Conservation (phyloP, 768 basidiomycete genomes). For the Amanita rubescens region DNA sequence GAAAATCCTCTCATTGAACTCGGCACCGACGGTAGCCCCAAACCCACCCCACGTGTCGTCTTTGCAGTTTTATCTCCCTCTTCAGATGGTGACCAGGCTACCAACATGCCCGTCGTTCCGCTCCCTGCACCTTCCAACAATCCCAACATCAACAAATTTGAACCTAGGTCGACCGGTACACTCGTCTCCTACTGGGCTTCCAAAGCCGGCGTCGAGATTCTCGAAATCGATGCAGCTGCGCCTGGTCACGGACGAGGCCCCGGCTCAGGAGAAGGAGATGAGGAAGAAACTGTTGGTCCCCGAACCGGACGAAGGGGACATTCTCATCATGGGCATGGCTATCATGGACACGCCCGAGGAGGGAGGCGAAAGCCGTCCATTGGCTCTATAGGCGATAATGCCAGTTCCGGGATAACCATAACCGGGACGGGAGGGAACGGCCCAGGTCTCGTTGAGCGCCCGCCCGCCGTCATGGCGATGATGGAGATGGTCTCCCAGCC, state of each 20-base stretch:
- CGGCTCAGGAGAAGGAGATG: conserved; percentile 22
- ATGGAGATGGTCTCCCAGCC: conserved; percentile 72
- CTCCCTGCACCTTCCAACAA: conserved; percentile 50
- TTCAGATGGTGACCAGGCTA: conserved; percentile 17
- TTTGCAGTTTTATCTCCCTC: conserved; percentile 46
- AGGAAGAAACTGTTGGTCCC: background rate
- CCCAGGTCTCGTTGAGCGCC: conserved; percentile 59
- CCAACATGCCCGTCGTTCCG: conserved; percentile 43
- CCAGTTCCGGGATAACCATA: too few species aligned
- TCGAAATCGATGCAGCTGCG: conserved; percentile 46
- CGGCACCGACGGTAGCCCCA: background rate
- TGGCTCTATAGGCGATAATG: background rate
- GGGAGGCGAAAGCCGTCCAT: conserved; percentile 13
- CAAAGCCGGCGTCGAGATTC: conserved; percentile 47
- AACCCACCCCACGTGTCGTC: conserved; percentile 40
- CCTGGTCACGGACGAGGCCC: conserved; percentile 26
- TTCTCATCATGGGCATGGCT: conserved; percentile 11
- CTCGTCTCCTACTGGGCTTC: conserved; percentile 64
- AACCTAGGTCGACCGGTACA: conserved; percentile 55
- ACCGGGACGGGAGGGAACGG: conserved; percentile 6
- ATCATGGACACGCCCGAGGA: conserved; percentile 13
- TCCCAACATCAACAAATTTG: conserved; percentile 45
- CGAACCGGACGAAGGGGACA: background rate
- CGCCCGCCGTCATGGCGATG: conserved; percentile 74
- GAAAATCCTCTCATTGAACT: conserved; percentile 27